phyloP scores from a whole-genome alignment of 78 protist genomes.

The Dictyostelium purpureum region DNA sequence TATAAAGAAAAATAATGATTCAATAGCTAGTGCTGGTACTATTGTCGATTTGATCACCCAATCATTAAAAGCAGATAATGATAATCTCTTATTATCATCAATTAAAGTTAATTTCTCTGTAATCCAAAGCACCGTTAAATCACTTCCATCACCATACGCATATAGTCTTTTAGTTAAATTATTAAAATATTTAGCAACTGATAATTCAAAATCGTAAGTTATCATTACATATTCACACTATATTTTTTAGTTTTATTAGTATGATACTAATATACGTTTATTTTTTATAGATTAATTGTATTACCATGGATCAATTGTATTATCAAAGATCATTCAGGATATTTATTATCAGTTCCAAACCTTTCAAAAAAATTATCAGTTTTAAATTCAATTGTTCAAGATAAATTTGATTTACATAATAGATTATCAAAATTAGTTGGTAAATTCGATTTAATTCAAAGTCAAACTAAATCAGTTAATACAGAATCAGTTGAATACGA shows the following conservation, averaged over 20 bases:
- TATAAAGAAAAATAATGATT: background rate
- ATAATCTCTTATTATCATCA: background rate
- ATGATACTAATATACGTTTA: background rate
- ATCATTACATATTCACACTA: background rate
- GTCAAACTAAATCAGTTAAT: background rate
- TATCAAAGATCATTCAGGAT: slow-evolving; percentile 41
- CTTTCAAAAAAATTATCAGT: slow-evolving; percentile 1
- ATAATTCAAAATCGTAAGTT: slow-evolving; percentile 53
- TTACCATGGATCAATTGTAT: slow-evolving; percentile 44
- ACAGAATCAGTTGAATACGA: background rate
- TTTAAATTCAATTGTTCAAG: slow-evolving; percentile 52
- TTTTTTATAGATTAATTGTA: slow-evolving; percentile 3
- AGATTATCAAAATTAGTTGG: slow-evolving; percentile 47
- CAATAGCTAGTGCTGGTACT: slow-evolving; percentile 32
- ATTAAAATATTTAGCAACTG: slow-evolving; percentile 21
- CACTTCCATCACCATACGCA: slow-evolving; percentile 66
- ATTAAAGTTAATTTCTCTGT: background rate
- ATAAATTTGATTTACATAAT: slow-evolving; percentile 43
- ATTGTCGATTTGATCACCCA: slow-evolving; percentile 28
- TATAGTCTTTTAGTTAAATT: slow-evolving; percentile 25
- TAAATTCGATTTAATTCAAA: slow-evolving; percentile 36
- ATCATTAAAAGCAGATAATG: slow-evolving; percentile 7
- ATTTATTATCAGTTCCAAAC: slow-evolving; percentile 35
- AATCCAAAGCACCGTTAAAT: slow-evolving; percentile 34
- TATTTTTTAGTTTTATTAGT: too few species aligned